These are phyloP conservation scores for Aphanomyces cochlioides DNA, from an alignment of 352 stramenopile genomes.

Conservation along the genomic window DNA sequence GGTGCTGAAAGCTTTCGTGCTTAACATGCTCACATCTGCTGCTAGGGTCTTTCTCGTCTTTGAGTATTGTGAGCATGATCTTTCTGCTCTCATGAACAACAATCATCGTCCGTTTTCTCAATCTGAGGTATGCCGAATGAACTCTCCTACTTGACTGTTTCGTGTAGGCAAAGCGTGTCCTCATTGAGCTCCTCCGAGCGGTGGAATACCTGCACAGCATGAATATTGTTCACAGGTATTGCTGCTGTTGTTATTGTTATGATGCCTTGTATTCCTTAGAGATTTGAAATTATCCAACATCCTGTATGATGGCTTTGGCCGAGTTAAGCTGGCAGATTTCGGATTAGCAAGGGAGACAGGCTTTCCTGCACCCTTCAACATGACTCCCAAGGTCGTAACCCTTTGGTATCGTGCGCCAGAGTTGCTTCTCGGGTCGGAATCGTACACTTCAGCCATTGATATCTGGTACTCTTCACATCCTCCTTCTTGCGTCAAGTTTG, in stretches of 20 bases:
- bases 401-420: slow-evolving; percentile 93
- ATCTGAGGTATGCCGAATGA: slow-evolving; percentile 53
- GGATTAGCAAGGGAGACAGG: slow-evolving; percentile 42
- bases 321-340: slow-evolving; percentile 68
- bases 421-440: slow-evolving; percentile 81
- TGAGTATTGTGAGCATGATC: slow-evolving; percentile 86
- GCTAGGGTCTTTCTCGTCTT: slow-evolving; percentile 86
- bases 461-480: slow-evolving; percentile 67
- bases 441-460: slow-evolving; percentile 89
- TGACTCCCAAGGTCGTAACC: slow-evolving; percentile 89
- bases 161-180: slow-evolving; percentile 9
- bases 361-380: not conserved
- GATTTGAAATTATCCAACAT: slow-evolving; percentile 95
- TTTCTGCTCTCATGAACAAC: slow-evolving; percentile 65
- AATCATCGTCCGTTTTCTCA: slow-evolving; percentile 68
- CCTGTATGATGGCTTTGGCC: slow-evolving; percentile 80
- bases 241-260: slow-evolving; percentile 4
- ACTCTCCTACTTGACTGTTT: slow-evolving; percentile 32
- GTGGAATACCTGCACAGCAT: slow-evolving; percentile 20
- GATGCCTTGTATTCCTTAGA: not conserved
- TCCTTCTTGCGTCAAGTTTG: not conserved
- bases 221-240: slow-evolving; percentile 35
- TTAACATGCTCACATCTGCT: slow-evolving; percentile 1
- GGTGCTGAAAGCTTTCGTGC: slow-evolving; percentile 29
- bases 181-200: slow-evolving; percentile 23